These are phyloP conservation scores for Xylaria sp. DNA, from an alignment of 2,329 filamentous ascomycete species.

Conservation along the genomic window DNA sequence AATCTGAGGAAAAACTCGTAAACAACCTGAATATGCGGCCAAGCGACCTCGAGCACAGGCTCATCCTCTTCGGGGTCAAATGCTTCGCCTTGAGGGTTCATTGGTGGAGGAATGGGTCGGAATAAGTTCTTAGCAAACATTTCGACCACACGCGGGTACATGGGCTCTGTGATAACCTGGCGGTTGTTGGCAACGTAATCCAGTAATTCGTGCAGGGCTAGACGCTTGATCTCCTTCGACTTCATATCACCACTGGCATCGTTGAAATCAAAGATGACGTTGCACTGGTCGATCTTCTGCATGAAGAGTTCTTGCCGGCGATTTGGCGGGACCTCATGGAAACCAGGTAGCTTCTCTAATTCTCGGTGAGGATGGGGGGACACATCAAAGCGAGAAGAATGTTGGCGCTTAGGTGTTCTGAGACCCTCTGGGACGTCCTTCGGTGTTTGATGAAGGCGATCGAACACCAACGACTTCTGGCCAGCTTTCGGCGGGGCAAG, in stretches of 20 bases:
- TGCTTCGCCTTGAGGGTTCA: slow-evolving; percentile 97
- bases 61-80: slow-evolving; percentile 99
- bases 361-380: slow-evolving; percentile 96
- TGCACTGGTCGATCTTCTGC: slow-evolving; percentile 99
- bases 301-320: slow-evolving; percentile 97
- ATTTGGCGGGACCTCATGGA: slow-evolving; percentile 96
- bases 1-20: slow-evolving; percentile 99
- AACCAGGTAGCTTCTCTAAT: slow-evolving; percentile 95
- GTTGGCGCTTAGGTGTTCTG: slow-evolving; percentile 93
- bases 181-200: slow-evolving; percentile 99
- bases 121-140: slow-evolving; percentile 99
- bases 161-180: slow-evolving; percentile 97
- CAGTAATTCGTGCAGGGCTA: slow-evolving; percentile 93
- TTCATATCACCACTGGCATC: slow-evolving; percentile 99
- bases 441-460: slow-evolving; percentile 89
- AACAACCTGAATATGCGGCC: slow-evolving; percentile 99
- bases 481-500: slow-evolving; percentile 92
- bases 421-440: slow-evolving; percentile 97
- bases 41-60: slow-evolving; percentile 95
- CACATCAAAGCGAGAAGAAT: slow-evolving; percentile 97
- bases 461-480: slow-evolving; percentile 87
- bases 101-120: slow-evolving; percentile 93
- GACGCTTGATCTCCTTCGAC: slow-evolving; percentile 98
- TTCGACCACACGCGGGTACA: slow-evolving; percentile 98
- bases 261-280: slow-evolving; percentile 99